phyloP scores from a whole-genome alignment of 139 green algal genomes.

The Edaphochlamys debaryana region DNA sequence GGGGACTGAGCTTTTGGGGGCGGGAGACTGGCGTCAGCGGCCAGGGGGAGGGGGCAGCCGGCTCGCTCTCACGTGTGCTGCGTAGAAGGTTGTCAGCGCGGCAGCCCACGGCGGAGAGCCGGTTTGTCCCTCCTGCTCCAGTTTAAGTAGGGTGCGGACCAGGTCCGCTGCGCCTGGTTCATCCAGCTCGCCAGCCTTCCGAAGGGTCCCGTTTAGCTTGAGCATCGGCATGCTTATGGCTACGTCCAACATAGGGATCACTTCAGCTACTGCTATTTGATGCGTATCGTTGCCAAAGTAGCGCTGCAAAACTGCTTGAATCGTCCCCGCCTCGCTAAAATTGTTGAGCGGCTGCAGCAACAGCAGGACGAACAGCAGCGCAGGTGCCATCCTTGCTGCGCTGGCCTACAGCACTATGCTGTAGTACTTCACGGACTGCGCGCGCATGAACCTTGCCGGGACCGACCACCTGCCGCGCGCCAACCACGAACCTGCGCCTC shows the following conservation, averaged over 20 bases:
- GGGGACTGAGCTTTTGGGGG: no score
- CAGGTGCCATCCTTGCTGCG: no score
- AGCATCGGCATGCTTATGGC: neutral
- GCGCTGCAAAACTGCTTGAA: neutral
- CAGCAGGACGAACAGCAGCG: no score
- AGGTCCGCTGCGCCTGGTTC: slow-evolving; percentile 12
- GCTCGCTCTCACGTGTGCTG: neutral
- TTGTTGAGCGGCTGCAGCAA: no score
- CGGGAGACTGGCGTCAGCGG: no score
- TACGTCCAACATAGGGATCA: slow-evolving; percentile 5
- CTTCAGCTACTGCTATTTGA: neutral
- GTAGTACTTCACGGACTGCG: no score
- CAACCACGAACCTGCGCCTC: no score
- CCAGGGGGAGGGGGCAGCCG: no score
- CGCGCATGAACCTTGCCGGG: no score
- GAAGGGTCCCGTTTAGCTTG: neutral
- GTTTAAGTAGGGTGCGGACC: neutral
- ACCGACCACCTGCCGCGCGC: no score
- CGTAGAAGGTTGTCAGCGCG: neutral
- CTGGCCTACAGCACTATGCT: no score
- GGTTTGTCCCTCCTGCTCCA: neutral
- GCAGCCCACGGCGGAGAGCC: neutral
- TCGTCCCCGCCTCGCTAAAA: no score
- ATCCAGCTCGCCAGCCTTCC: neutral
- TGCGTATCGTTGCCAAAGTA: neutral